Conservation (phyloP, 2,329 filamentous ascomycete species). For the Calonectria honghensis region DNA sequence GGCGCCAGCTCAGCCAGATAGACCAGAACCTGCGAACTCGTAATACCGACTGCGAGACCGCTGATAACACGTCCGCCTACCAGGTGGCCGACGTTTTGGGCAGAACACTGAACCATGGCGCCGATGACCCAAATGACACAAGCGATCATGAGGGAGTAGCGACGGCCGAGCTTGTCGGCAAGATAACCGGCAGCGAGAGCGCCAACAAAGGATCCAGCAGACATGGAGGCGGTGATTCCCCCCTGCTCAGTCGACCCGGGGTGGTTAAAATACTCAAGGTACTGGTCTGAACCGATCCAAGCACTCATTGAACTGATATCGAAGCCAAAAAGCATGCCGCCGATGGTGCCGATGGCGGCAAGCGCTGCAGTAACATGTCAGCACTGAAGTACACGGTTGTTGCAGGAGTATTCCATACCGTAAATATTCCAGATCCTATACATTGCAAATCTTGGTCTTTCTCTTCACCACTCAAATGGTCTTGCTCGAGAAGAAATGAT, state of each 20-base stretch:
- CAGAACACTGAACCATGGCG: constrained; percentile 75
- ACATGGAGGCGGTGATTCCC: constrained; percentile 70
- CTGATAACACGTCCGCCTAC: constrained; percentile 76
- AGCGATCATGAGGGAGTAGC: constrained; percentile 66
- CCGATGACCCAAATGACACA: constrained; percentile 73
- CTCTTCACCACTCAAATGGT: constrained; percentile 10
- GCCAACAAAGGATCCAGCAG: constrained; percentile 69
- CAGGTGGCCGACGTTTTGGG: constrained; percentile 74
- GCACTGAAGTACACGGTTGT: background rate
- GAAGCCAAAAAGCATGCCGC: constrained; percentile 71
- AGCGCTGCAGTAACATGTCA: constrained; percentile 54
- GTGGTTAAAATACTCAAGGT: constrained; percentile 71
- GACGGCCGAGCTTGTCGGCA: constrained; percentile 67
- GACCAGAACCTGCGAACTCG: constrained; percentile 80
- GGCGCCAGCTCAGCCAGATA: constrained; percentile 81
- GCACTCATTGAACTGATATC: constrained; percentile 76
- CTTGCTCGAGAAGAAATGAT: constrained; percentile 22
- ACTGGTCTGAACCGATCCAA: constrained; percentile 71
- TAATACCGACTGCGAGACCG: constrained; percentile 79
- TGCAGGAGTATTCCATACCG: constrained; percentile 50
- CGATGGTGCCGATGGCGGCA: constrained; percentile 64
- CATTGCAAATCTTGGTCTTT: constrained; percentile 49
- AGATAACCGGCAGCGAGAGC: constrained; percentile 67
- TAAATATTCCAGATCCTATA: constrained; percentile 63
- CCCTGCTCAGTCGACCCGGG: constrained; percentile 67